Percentiles rank a stretch among this genome's conserved stretches.
phyloP scores from a whole-genome alignment of 2,329 filamentous ascomycete species.

The Penicillium sp. region DNA sequence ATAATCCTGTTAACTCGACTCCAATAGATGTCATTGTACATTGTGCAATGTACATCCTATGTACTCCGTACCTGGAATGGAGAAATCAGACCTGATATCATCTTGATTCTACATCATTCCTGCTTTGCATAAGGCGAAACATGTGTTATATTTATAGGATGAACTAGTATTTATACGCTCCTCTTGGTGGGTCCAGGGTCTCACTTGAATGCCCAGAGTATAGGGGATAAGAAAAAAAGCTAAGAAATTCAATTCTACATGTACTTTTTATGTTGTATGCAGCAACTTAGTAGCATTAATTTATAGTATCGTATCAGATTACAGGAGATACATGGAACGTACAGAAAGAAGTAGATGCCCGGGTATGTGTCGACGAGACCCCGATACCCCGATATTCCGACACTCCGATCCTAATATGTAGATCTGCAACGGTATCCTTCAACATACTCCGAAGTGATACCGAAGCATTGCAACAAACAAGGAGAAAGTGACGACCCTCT shows the following conservation, averaged over 20 bases:
- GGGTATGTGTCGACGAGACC: neutral
- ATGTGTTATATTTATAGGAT: neutral
- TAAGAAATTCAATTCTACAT: neutral
- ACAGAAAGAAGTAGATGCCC: neutral
- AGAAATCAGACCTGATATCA: neutral
- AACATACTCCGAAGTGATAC: neutral
- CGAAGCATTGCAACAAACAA: neutral
- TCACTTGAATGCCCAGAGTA: neutral
- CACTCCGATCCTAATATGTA: constrained; percentile 5
- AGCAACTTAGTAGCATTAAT: neutral
- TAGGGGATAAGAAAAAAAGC: neutral
- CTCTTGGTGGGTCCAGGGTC: constrained; percentile 22
- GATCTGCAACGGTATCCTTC: constrained; percentile 4
- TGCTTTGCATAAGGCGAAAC: neutral
- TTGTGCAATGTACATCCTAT: neutral
- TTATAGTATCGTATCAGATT: too few species aligned
- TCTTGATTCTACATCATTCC: neutral
- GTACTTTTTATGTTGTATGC: neutral
- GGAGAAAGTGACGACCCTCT: neutral
- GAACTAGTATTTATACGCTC: neutral
- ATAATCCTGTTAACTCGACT: neutral
- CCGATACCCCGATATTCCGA: too few species aligned
- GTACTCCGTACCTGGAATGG: neutral
- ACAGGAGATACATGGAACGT: neutral
- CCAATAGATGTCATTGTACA: neutral